Conservation (phyloP, 352 stramenopile genomes). For the Salisapilia sapeloensis region DNA sequence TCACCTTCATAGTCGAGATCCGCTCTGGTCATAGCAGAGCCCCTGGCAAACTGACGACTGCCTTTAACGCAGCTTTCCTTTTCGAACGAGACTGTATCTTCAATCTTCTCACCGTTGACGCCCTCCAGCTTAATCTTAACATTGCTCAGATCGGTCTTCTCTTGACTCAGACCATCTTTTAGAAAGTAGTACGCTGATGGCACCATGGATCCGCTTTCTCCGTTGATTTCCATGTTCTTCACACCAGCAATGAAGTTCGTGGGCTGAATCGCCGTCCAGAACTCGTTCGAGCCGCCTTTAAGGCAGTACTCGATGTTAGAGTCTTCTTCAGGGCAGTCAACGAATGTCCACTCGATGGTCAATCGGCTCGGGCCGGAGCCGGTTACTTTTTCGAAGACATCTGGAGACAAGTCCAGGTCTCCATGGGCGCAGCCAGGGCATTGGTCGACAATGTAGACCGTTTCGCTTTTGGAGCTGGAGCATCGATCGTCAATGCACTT, state of each 20-base stretch:
- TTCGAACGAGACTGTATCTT: conserved; percentile 35
- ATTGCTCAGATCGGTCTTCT: conserved; percentile 15
- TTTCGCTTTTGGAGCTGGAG: conserved; percentile 10
- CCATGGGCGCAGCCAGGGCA: conserved; percentile 29
- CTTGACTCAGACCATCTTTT: conserved; percentile 19
- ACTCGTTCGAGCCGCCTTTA: conserved; percentile 36
- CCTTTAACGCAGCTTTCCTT: conserved; percentile 24
- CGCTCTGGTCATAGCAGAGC: too few species aligned
- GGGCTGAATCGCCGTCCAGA: conserved; percentile 46
- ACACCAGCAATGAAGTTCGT: conserved; percentile 34
- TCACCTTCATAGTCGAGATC: too few species aligned
- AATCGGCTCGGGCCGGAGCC: conserved; percentile 9
- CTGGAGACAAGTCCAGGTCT: conserved; percentile 33
- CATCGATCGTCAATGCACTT: conserved; percentile 32
- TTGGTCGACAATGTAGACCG: conserved; percentile 51
- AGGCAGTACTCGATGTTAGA: conserved; percentile 24
- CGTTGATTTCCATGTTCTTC: conserved; percentile 31
- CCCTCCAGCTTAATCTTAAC: conserved; percentile 23
- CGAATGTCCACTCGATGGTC: conserved; percentile 24
- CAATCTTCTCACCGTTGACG: conserved; percentile 28
- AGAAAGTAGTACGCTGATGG: conserved; percentile 52
- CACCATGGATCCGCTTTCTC: conserved; percentile 29
- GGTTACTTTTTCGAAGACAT: conserved; percentile 19
- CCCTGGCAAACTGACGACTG: conserved; percentile 17
- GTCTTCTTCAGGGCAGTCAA: conserved; percentile 13